phyloP scores from a whole-genome alignment of 345 rosid species.

The Reutealis trisperma region DNA sequence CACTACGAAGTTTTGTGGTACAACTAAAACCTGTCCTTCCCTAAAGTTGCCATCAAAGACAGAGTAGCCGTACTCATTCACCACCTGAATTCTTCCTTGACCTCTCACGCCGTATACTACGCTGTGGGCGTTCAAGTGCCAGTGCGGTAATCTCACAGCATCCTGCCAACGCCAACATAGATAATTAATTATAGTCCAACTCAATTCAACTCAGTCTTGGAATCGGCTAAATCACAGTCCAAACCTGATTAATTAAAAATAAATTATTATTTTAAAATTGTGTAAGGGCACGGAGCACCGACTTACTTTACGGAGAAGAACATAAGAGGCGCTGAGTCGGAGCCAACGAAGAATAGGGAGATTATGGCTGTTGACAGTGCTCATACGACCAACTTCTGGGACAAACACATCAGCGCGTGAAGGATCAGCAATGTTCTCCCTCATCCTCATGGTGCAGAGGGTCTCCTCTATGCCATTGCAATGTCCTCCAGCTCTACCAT shows the following conservation, averaged over 20 bases:
- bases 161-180: conserved; percentile 35
- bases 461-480: conserved; percentile 80
- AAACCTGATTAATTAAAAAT: no score
- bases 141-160: conserved; percentile 63
- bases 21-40: conserved; percentile 57
- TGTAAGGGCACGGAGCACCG: no score
- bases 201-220: no score
- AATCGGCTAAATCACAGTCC: no score
- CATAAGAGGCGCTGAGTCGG: conserved; percentile 62
- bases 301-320: conserved; percentile 41
- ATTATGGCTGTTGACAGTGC: conserved; percentile 54
- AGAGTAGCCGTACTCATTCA: conserved; percentile 48
- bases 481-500: conserved; percentile 3
- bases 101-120: conserved; percentile 62
- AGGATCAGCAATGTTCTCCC: conserved; percentile 65
- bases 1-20: conserved; percentile 69
- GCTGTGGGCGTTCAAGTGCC: conserved; percentile 61
- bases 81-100: conserved; percentile 53
- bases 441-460: conserved; percentile 56
- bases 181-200: no score
- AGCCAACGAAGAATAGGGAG: conserved; percentile 58
- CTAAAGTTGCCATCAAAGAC: conserved; percentile 55
- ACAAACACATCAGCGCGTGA: conserved; percentile 58
- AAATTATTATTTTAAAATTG: no score
- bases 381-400: conserved; percentile 56